These are phyloP conservation scores for Paraleonurus japonicus DNA, from an alignment of 257 asterid species.

Conservation along the genomic window DNA sequence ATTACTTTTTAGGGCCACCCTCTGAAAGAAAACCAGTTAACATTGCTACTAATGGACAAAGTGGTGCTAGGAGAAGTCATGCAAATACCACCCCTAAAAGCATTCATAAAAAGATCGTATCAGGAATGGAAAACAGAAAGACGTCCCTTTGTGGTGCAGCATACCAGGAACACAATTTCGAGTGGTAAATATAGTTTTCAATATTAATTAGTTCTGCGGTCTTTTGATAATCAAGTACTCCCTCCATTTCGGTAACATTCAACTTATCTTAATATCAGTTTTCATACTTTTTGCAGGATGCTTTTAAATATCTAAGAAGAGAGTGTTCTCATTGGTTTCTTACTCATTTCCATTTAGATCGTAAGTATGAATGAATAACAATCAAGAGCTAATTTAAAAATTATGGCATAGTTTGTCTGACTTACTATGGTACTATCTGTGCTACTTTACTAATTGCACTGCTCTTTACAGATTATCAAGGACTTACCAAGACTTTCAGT, in stretches of 20 bases:
- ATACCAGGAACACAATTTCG: slow-evolving; percentile 90
- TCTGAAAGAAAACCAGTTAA: slow-evolving; percentile 37
- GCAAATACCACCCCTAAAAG: slow-evolving; percentile 34
- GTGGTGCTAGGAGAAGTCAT: slow-evolving; percentile 30
- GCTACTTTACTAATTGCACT: slow-evolving; percentile 8
- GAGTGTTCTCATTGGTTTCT: slow-evolving; percentile 97
- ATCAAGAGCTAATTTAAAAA: neutral
- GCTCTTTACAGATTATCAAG: slow-evolving; percentile 87
- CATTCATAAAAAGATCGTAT: slow-evolving; percentile 35
- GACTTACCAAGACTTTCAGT: slow-evolving; percentile 81
- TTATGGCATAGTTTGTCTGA: slow-evolving; percentile 4
- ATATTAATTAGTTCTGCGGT: neutral
- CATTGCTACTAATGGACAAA: slow-evolving; percentile 32
- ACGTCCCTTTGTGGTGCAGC: slow-evolving; percentile 76
- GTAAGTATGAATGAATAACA: slow-evolving; percentile 53
- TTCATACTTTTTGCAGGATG: slow-evolving; percentile 63
- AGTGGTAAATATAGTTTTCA: slow-evolving; percentile 50
- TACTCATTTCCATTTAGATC: slow-evolving; percentile 90
- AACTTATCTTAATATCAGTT: slow-evolving; percentile 16
- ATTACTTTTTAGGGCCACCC: slow-evolving; percentile 59
- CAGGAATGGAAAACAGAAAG: slow-evolving; percentile 57
- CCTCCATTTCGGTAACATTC: neutral
- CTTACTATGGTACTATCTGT: neutral
- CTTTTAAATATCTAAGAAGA: slow-evolving; percentile 79
- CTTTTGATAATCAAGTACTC: neutral